A percentile compares a stretch with the other conserved stretches of the same genome.
phyloP scores from a whole-genome alignment of 306 rosid species.

The Abrus pulchellus region DNA sequence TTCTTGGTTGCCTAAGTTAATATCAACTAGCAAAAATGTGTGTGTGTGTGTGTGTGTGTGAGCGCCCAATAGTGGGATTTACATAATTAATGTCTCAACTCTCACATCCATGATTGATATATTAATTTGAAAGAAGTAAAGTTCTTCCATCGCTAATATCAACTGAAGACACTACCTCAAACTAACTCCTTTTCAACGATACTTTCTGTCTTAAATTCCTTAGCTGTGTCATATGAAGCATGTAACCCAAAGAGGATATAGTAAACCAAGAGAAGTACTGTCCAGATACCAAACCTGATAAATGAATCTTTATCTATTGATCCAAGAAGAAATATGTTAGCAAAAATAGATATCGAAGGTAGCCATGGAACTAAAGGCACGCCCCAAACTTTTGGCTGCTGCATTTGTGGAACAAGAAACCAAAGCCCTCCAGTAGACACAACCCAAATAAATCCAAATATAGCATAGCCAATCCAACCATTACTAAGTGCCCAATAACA shows the following conservation, averaged over 20 bases:
- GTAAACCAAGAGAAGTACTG: constrained; percentile 43
- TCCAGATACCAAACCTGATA: constrained; percentile 46
- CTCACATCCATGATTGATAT: background rate
- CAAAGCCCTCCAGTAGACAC: constrained; percentile 57
- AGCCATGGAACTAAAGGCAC: constrained; percentile 81
- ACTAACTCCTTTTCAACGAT: background rate
- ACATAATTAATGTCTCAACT: too few species aligned
- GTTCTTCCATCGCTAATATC: background rate
- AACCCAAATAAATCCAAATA: constrained; percentile 61
- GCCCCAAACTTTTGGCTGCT: constrained; percentile 71
- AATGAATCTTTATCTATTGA: constrained; percentile 67
- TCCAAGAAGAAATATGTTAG: constrained; percentile 78
- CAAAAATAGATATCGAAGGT: constrained; percentile 68
- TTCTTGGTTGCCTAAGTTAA: too few species aligned
- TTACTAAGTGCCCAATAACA: constrained; percentile 51
- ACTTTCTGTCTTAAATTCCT: constrained; percentile 30
- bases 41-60: too few species aligned
- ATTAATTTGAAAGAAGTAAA: background rate
- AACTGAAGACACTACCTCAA: background rate
- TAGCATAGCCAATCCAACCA: constrained; percentile 59
- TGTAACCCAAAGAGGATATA: constrained; percentile 50
- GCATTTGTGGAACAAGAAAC: constrained; percentile 63
- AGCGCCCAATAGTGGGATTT: too few species aligned
- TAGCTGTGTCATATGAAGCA: constrained; percentile 56
- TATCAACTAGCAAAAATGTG: too few species aligned